Base-by-base conservation (phyloP, 2,329 filamentous ascomycete species). In the Arthrinium phaeospermum region DNA sequence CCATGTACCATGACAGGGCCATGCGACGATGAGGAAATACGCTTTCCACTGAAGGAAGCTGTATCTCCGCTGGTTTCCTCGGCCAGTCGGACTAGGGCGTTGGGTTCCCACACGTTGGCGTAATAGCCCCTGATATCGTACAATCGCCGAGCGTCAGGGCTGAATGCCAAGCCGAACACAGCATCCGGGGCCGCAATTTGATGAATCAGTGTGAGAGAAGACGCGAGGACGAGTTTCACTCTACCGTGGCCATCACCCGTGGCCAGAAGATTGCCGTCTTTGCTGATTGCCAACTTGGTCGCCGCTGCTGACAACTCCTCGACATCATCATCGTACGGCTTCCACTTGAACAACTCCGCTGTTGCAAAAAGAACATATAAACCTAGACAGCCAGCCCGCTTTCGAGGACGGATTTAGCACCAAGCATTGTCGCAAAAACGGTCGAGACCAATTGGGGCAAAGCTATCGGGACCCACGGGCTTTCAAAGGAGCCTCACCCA, bases 311-410 rank as follows among this genome's bases (percentile, higher is more conserved):
- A 30, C 19, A 78, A 49, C 61, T 78, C 78, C n/a, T 79, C 74
- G 19, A 73, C 69, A 24, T 80, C 75, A 53, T 76, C 76, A 6
- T 78, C 76, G 34, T 80, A 76, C 8, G 79, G 79, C 67, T 78
- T 71, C 81, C 80, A 83, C 73, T 80, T 82, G 73, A 84, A 84
- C 67, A 82, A n/a, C n/a, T n/a, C n/a, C n/a, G n/a, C n/a, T n/a
- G n/a, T 30, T 19, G 24, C 13, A 16, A 57, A 49, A 34, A 34
- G 27, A 34, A 34, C 27, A 34, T 57, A 57, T 57, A 57, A 57
- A 61, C 30, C 30, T 5, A 34, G 16, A 61, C 22, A 12, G 7
- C 30, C 53, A 37, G 53, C 53, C 16, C n/a, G 19, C 16, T 12
- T 61, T 37, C 10, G 53, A 61, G 27, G 27, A 30, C 27, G 27